phyloP scores from a whole-genome alignment of 495 filamentous ascomycete species.

The Daldinia vernicosa region DNA sequence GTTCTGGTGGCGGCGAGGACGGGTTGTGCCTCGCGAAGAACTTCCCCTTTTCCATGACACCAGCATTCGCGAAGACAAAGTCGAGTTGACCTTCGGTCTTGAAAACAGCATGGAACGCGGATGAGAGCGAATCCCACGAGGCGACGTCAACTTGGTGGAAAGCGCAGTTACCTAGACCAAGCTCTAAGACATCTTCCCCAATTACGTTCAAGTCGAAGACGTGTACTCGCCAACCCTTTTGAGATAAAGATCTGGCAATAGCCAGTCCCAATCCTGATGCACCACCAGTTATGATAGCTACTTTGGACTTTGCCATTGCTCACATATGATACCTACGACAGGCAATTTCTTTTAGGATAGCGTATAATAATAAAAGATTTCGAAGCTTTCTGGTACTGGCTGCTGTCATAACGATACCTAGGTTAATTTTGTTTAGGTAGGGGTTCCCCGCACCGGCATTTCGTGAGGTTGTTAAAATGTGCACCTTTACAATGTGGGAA shows the following conservation, averaged over 20 bases:
- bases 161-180: neutral
- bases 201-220: slow-evolving; percentile 33
- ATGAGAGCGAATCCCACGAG: slow-evolving; percentile 40
- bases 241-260: slow-evolving; percentile 26
- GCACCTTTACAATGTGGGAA: neutral
- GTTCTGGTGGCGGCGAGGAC: slow-evolving; percentile 44
- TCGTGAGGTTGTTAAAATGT: neutral
- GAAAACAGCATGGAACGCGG: slow-evolving; percentile 48
- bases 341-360: neutral
- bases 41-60: slow-evolving; percentile 50
- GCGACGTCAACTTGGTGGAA: slow-evolving; percentile 37
- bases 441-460: slow-evolving; percentile 42
- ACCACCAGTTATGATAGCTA: slow-evolving; percentile 36
- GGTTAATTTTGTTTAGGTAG: neutral
- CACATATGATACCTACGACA: neutral
- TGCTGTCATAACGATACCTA: neutral
- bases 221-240: slow-evolving; percentile 34
- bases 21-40: slow-evolving; percentile 39
- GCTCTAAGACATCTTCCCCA: neutral
- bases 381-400: neutral
- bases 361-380: neutral
- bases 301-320: slow-evolving; percentile 27
- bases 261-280: slow-evolving; percentile 38
- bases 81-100: slow-evolving; percentile 48
- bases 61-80: slow-evolving; percentile 56